These are phyloP conservation scores for Lactifluus rugatus DNA, from an alignment of 768 basidiomycete genomes.

Conservation along the genomic window DNA sequence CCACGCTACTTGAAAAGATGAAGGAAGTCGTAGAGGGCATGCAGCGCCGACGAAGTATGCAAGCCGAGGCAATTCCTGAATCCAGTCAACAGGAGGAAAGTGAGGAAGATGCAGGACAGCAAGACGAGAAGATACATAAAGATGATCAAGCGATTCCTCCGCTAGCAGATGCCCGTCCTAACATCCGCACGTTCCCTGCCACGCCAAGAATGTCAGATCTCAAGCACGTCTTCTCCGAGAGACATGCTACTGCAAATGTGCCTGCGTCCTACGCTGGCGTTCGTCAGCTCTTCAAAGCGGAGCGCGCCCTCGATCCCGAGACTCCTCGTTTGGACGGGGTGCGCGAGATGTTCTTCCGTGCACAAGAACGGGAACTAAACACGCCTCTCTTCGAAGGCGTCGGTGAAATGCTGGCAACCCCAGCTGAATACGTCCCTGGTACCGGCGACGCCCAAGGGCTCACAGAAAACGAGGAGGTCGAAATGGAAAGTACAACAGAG, in stretches of 20 bases:
- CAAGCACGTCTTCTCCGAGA: constrained; percentile 26
- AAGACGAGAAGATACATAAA: constrained; percentile 13
- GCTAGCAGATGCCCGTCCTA: constrained; percentile 1
- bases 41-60: constrained; percentile 28
- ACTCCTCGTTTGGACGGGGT: constrained; percentile 31
- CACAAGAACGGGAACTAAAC: constrained; percentile 16
- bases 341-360: constrained; percentile 25
- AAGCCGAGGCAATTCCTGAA: constrained; percentile 24
- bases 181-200: constrained; percentile 12
- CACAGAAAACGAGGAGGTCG: constrained; percentile 3
- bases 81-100: constrained; percentile 27
- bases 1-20: constrained; percentile 30
- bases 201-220: constrained; percentile 27
- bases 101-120: constrained; percentile 34
- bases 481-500: constrained; percentile 3
- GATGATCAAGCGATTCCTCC: constrained; percentile 10
- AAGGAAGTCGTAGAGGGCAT: constrained; percentile 30
- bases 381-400: constrained; percentile 25
- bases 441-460: constrained; percentile 3
- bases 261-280: constrained; percentile 26
- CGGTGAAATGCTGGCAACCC: constrained; percentile 27
- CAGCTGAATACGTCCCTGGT: constrained; percentile 23
- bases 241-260: constrained; percentile 9
- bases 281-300: constrained; percentile 26
- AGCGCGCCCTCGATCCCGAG: constrained; percentile 11